Evolutionary conservation across 345 rosid genomes (phyloP), one percentile per base, ranked within the genome.

Genomic region (Salix exigua): DNA sequence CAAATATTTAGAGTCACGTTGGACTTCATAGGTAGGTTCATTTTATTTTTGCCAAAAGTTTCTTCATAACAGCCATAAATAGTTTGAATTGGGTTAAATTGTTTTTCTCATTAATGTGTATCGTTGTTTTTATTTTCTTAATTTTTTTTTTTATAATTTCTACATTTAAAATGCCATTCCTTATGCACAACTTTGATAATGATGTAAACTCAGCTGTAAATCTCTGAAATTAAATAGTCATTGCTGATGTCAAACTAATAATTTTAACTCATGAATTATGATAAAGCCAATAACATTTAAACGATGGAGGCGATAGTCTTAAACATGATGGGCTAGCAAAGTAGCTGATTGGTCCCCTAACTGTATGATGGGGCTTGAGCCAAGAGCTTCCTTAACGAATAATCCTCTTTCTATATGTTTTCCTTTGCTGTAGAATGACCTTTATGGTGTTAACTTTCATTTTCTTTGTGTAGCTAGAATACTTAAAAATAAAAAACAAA

Each of bases 1-100:
- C 93, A 87, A 77, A 93, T 95, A 71, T 84, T 95, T 79, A 92
- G 93, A 58, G 83, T 90, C 55, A 77, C 90, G 18, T 71, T 95
- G 76, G 89, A 87, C 76, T 93, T 93, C 77, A 82, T 95, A 81
- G 94, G 99, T 95, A 88, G 74, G 88, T 53, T 80, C 10, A 53
- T 18, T 84, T 80, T 44, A 18, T 40, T n/a, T 70, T 60, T 30
- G 19, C 30, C 7, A 25, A 21, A 40, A 13, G 25, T 66, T 12
- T 23, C 31, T 42, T 62, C 66, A 35, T 21, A 28, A 16, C 1
- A 26, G 21, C 31, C 1, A 10, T 64, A 40, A 44, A 10, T 12
- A 18, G n/a, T 30, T 46, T 13, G 50, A 46, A 31, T 46, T 46
- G 2, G 71, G 7, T 31, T 64, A 26, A 50, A 50, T 46, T 17